Conservation (phyloP, 768 basidiomycete species). For the Mycena alexandri region DNA sequence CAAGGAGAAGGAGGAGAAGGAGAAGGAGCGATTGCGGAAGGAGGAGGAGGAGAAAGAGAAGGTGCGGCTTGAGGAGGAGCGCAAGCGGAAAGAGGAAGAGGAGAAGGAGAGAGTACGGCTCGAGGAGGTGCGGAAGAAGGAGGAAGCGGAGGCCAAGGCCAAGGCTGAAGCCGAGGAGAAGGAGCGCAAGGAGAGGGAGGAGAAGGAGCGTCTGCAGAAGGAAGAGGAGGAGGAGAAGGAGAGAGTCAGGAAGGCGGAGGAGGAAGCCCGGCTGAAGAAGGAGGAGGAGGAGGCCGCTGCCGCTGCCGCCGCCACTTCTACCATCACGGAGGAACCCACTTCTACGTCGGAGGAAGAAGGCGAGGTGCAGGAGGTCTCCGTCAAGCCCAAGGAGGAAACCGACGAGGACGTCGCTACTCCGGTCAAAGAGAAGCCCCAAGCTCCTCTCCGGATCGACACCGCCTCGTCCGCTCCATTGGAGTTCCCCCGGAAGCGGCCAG, state of each 20-base stretch:
- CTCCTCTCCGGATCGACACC: conserved; percentile 76
- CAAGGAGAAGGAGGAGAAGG: conserved; percentile 55
- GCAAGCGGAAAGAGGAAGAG: conserved; percentile 42
- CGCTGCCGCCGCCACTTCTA: conserved; percentile 12
- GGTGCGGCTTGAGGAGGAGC: conserved; percentile 48
- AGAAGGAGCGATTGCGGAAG: conserved; percentile 52
- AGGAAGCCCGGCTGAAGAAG: conserved; percentile 51
- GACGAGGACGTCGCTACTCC: conserved; percentile 51
- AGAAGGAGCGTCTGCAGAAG: conserved; percentile 44
- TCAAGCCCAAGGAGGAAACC: conserved; percentile 58
- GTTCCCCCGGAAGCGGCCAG: conserved; percentile 69
- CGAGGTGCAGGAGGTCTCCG: conserved; percentile 52
- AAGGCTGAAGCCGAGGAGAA: conserved; percentile 59
- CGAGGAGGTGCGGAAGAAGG: conserved; percentile 46
- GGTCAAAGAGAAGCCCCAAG: conserved; percentile 57
- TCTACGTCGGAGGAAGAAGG: conserved; percentile 47
- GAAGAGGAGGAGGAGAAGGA: conserved; percentile 50
- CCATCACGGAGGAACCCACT: conserved; percentile 40
- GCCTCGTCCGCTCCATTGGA: conserved; percentile 56
- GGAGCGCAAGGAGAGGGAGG: conserved; percentile 49
- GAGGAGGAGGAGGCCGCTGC: conserved; percentile 43
- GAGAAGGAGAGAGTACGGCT: conserved; percentile 44
- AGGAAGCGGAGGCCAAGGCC: conserved; percentile 57
- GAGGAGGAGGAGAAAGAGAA: conserved; percentile 50
- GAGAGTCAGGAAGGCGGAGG: conserved; percentile 43